Conservation (phyloP, 345 rosid genomes). For the Lepidium didymum region DNA sequence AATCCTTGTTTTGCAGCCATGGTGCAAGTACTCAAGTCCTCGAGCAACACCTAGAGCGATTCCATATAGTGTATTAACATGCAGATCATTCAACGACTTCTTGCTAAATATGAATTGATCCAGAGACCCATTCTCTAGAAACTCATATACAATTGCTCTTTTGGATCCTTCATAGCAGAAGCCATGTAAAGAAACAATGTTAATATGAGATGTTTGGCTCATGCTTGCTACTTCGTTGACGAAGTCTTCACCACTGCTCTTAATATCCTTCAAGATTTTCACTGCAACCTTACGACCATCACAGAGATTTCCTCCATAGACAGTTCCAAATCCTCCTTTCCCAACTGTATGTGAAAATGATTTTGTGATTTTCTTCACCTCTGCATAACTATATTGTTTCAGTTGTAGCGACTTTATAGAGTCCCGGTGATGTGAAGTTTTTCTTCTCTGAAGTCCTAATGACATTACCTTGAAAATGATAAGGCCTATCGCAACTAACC, state of each 20-base stretch:
- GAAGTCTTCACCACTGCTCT: constrained; percentile 33
- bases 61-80: constrained; percentile 10
- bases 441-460: too few species aligned
- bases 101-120: constrained; percentile 16
- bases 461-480: too few species aligned
- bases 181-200: constrained; percentile 34
- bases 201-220: constrained; percentile 40
- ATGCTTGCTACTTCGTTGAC: constrained; percentile 47
- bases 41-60: constrained; percentile 34
- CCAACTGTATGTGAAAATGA: constrained; percentile 20
- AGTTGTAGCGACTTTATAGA: background rate
- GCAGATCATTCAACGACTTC: background rate
- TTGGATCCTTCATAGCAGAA: constrained; percentile 32
- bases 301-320: constrained; percentile 1
- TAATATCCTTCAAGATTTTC: constrained; percentile 13
- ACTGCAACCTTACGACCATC: constrained; percentile 28
- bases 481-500: too few species aligned
- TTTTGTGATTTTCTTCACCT: constrained; percentile 25
- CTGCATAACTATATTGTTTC: constrained; percentile 11
- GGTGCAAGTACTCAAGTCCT: constrained; percentile 40
- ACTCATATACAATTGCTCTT: constrained; percentile 35
- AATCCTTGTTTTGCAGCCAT: constrained; percentile 41
- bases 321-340: constrained; percentile 27
- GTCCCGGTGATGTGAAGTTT: too few species aligned
- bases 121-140: constrained; percentile 34